Percentiles rank a stretch among this genome's conserved stretches.
These are phyloP conservation scores for Rhodotorula paludigena DNA, from an alignment of 768 basidiomycete species.

Conservation along the genomic window DNA sequence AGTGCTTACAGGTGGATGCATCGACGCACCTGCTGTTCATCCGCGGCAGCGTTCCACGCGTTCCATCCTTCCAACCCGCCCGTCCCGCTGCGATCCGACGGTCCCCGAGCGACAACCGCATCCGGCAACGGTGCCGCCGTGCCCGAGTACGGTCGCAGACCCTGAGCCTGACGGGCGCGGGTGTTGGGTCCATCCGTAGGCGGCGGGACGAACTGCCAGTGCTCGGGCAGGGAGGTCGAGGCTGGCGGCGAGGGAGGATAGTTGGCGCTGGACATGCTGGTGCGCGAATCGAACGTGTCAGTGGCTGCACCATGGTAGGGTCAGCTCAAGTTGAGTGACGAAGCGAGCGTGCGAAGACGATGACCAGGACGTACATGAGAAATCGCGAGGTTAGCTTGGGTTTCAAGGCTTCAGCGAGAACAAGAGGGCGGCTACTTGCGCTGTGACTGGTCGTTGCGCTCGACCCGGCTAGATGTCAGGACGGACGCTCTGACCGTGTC, in stretches of 20 bases:
- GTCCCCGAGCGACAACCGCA: not conserved
- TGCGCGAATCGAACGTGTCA: not conserved
- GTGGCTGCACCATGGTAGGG: no score
- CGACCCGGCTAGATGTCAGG: no score
- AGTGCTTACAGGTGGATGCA: no score
- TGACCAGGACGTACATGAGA: no score
- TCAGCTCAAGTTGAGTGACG: not conserved
- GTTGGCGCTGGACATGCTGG: not conserved
- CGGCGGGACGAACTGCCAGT: conserved; percentile 24
- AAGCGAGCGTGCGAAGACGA: not conserved
- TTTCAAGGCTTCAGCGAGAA: no score
- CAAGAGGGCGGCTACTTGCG: no score
- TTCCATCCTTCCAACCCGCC: not conserved
- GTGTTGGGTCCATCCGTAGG: conserved; percentile 31
- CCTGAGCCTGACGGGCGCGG: not conserved
- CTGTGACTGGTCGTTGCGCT: no score
- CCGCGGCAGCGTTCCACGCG: not conserved
- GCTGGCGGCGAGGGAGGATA: conserved; percentile 12
- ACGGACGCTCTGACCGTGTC: no score
- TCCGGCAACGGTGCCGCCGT: not conserved
- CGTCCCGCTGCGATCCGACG: not conserved
- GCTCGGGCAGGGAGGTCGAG: conserved; percentile 21
- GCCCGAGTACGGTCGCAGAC: conserved; percentile 6
- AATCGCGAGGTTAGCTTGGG: no score
- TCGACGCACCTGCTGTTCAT: not conserved